Conservation (phyloP, 495 filamentous ascomycete species). For the Collariella sp. region DNA sequence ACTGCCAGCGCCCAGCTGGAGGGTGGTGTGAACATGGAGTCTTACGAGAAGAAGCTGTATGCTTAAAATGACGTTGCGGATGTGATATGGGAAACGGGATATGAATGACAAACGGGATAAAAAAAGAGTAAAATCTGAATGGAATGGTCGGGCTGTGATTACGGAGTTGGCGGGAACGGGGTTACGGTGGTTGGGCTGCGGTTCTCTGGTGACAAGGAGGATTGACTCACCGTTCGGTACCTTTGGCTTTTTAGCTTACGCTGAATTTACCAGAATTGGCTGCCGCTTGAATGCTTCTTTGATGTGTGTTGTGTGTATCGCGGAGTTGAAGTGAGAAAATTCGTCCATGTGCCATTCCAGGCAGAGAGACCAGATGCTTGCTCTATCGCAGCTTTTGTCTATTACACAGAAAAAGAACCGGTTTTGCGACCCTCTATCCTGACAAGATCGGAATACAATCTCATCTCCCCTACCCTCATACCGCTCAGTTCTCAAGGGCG, state of each 20-base stretch:
- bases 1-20: slow-evolving; percentile 91
- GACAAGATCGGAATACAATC: not conserved
- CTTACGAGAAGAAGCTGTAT: slow-evolving; percentile 99
- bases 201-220: slow-evolving; percentile 5
- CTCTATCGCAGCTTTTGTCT: not conserved
- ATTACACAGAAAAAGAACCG: not conserved
- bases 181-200: not conserved
- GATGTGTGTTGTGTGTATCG: not conserved
- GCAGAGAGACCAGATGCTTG: not conserved
- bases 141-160: slow-evolving; percentile 1
- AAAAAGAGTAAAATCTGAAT: not conserved
- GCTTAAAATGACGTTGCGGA: slow-evolving; percentile 44
- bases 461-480: not conserved
- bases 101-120: not conserved
- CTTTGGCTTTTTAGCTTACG: not conserved
- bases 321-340: not conserved
- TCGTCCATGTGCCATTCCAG: not conserved
- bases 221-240: not conserved
- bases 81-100: not conserved
- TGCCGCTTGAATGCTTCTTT: not conserved
- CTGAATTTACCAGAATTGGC: not conserved
- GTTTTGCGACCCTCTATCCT: not conserved
- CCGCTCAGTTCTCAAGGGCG: slow-evolving; percentile 29
- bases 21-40: slow-evolving; percentile 94
- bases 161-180: slow-evolving; percentile 11